Evolutionary conservation across 768 basidiomycete genomes (phyloP), one percentile per base, ranked within the genome.

Genomic region (Naganishia kalamii): DNA sequence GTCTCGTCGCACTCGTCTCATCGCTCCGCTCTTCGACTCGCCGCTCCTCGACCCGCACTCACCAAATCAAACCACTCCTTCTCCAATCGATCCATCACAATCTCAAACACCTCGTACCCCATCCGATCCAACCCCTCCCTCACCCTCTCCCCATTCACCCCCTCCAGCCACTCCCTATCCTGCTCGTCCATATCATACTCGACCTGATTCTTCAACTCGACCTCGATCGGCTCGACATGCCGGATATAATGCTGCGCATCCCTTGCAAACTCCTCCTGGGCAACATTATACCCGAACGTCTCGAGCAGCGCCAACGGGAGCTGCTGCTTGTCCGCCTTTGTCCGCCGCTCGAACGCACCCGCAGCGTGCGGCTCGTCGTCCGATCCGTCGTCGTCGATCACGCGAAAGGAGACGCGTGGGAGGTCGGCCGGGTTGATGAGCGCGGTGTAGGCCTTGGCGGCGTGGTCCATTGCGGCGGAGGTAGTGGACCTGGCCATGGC

Each of bases 171-270:
- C 78, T 91, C 89, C 78, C 90, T 86, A 88, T 92, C 93, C 85
- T 97, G 93, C 75, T 97, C 96, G 74, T 98, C 96, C 92, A 99
- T 98, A 75, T 98, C 96, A 81, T 99, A 99, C 77, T 98, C 96
- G 25, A 99, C 94, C 70, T 94, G 92, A 41, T 85, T 84, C 7
- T 88, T 88, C 19, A 98, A 84, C 69, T 99, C 96, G 50, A 85
- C 86, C 75, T 99, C 94, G 69, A 96, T 81, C 0, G 94, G 94
- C 72, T 96, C 92, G 90, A 27, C 32, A 75, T 94, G 86, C 46
- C 90, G 86, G 73, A 94, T 89, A 75, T 96, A 96, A 72, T 90
- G 84, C 61, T 90, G n/a, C n/a, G n/a, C 88, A 10, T 91, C 89
- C 66, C 86, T 80, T 67, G 35, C 44, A 72, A 90, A 92, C 41